A percentile compares a stretch with the other conserved stretches of the same genome.
Evolutionary conservation across 495 filamentous ascomycete genomes (phyloP).

Genomic region (Aspergillus kassunensis): DNA sequence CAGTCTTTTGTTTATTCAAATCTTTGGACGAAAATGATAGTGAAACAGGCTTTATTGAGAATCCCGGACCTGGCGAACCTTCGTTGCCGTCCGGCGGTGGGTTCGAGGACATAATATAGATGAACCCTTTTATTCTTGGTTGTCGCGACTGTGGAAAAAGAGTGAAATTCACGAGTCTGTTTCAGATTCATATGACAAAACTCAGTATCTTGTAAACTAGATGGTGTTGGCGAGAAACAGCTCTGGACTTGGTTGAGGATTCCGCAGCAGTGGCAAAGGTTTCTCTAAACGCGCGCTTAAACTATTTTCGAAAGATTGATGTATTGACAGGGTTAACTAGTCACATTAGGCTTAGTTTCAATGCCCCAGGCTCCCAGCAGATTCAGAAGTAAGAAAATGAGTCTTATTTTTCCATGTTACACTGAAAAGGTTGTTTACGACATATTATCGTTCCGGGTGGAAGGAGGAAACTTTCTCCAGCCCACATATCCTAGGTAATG

Average conservation of each 20-base stretch:
- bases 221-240: background rate
- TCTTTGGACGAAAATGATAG: slow-evolving; percentile 26
- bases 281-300: slow-evolving; percentile 18
- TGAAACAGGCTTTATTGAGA: slow-evolving; percentile 29
- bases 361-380: too few relatives aligned
- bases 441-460: too few relatives aligned
- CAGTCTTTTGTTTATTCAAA: slow-evolving; percentile 27
- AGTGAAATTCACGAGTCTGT: too few relatives aligned
- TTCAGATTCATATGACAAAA: too few relatives aligned
- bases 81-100: slow-evolving; percentile 11
- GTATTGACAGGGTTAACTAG: too few relatives aligned
- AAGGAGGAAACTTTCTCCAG: too few relatives aligned
- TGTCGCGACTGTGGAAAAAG: background rate
- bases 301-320: too few relatives aligned
- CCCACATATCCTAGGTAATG: too few relatives aligned
- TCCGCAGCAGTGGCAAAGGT: slow-evolving; percentile 17
- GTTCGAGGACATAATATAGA: slow-evolving; percentile 13
- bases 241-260: slow-evolving; percentile 20
- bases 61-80: background rate
- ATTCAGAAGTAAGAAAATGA: too few relatives aligned
- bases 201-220: background rate
- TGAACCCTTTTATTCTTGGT: background rate
- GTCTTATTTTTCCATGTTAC: too few relatives aligned
- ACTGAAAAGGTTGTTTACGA: too few relatives aligned
- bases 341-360: too few relatives aligned